Conservation (phyloP, 805 yeast species). For the Hanseniaspora singularis region DNA sequence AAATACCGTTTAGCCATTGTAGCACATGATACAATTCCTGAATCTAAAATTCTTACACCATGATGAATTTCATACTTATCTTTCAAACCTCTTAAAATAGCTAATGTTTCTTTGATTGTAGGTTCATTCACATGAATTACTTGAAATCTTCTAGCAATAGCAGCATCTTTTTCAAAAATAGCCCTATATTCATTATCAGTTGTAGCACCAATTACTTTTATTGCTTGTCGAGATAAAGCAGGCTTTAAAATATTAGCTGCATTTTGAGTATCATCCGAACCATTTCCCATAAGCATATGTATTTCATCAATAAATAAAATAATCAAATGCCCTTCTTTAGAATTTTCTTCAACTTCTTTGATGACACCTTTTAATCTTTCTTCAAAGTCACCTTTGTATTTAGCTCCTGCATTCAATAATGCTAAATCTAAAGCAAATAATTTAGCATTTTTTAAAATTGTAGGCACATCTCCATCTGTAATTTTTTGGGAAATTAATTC, state of each 20-base stretch:
- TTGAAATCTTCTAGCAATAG: constrained; percentile 96
- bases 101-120: constrained; percentile 82
- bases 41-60: constrained; percentile 90
- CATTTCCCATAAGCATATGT: constrained; percentile 99
- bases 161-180: constrained; percentile 91
- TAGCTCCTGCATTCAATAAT: constrained; percentile 96
- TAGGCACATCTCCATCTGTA: constrained; percentile 89
- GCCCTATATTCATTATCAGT: constrained; percentile 90
- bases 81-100: constrained; percentile 91
- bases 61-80: constrained; percentile 93
- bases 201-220: constrained; percentile 98
- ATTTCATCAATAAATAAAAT: constrained; percentile 92
- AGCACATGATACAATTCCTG: constrained; percentile 88
- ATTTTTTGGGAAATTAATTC: constrained; percentile 98
- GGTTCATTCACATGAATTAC: constrained; percentile 94
- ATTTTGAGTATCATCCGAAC: constrained; percentile 56
- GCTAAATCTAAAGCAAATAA: constrained; percentile 87
- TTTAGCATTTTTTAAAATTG: constrained; percentile 66
- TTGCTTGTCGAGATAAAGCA: constrained; percentile 88
- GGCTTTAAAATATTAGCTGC: constrained; percentile 96
- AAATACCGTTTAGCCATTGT: constrained; percentile 87
- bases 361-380: constrained; percentile 95
- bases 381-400: constrained; percentile 96
- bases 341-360: constrained; percentile 78
- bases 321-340: constrained; percentile 49